A percentile compares a stretch with the other conserved stretches of the same genome.
These are phyloP conservation scores for Epichloe baconii DNA, from an alignment of 2,329 filamentous ascomycete species.

Conservation along the genomic window DNA sequence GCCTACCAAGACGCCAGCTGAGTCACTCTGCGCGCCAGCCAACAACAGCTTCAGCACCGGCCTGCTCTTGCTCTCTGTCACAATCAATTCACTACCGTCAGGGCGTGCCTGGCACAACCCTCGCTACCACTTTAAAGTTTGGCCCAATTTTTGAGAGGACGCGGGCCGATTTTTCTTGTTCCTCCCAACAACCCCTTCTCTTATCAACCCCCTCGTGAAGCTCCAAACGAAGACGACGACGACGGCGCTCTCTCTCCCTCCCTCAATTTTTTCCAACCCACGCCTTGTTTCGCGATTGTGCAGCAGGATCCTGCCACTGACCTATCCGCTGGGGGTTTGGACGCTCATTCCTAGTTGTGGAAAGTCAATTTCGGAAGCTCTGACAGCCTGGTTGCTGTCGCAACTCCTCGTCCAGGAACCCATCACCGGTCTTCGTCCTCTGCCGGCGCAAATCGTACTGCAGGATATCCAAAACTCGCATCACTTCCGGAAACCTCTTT, in stretches of 20 bases:
- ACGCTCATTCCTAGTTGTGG: neutral
- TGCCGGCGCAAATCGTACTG: neutral
- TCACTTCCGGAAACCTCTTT: neutral
- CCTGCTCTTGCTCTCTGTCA: neutral
- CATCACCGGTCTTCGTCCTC: neutral
- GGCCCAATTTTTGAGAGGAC: no score
- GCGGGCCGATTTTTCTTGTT: no score
- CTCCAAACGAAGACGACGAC: neutral
- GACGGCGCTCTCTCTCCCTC: neutral
- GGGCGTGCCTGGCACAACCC: no score
- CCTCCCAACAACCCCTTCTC: neutral
- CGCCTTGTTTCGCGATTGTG: neutral
- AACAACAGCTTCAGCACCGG: neutral
- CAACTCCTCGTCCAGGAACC: neutral
- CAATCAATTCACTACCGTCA: neutral
- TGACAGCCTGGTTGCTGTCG: conserved; percentile 1
- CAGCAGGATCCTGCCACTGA: neutral
- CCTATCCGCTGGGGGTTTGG: neutral
- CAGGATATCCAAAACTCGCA: neutral
- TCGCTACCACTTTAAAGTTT: no score
- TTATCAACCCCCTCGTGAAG: neutral
- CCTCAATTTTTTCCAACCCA: neutral
- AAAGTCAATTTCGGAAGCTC: neutral
- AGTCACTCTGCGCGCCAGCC: conserved; percentile 1
- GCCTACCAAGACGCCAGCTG: conserved; percentile 1